Conservation (phyloP, 768 basidiomycete genomes). For the Agaricus subrufescens region DNA sequence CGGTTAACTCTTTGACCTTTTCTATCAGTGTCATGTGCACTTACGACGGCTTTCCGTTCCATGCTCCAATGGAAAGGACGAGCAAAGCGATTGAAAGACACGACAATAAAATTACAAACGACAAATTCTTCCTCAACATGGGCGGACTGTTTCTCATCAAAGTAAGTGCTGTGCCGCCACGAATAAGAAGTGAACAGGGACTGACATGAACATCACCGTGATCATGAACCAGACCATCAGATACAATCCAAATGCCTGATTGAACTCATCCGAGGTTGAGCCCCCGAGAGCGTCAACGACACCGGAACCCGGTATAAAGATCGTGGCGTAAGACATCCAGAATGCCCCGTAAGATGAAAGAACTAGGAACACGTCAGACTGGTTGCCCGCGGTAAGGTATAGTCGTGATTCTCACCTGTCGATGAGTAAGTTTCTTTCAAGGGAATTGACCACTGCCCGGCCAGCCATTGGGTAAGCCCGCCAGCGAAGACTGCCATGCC, state of each 20-base stretch:
- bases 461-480: conserved; percentile 74
- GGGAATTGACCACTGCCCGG: conserved; percentile 77
- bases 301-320: conserved; percentile 64
- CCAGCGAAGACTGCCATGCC: conserved; percentile 76
- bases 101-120: conserved; percentile 22
- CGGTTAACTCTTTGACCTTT: background rate
- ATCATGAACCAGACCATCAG: conserved; percentile 64
- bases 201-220: conserved; percentile 60
- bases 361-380: conserved; percentile 28
- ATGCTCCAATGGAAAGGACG: conserved; percentile 23
- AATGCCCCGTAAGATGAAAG: conserved; percentile 74
- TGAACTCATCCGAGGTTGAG: conserved; percentile 30
- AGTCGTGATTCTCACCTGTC: conserved; percentile 45
- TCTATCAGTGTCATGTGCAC: conserved; percentile 10
- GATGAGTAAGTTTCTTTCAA: conserved; percentile 62
- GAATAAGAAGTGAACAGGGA: conserved; percentile 6
- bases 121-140: conserved; percentile 19
- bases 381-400: background rate
- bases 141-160: conserved; percentile 16
- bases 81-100: conserved; percentile 21
- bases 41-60: conserved; percentile 23
- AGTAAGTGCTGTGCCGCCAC: background rate
- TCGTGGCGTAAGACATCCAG: conserved; percentile 74
- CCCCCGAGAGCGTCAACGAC: conserved; percentile 44
- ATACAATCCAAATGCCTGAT: conserved; percentile 62